Conservation (phyloP, 2,329 filamentous ascomycete species). For the Leptographium radiaticola region DNA sequence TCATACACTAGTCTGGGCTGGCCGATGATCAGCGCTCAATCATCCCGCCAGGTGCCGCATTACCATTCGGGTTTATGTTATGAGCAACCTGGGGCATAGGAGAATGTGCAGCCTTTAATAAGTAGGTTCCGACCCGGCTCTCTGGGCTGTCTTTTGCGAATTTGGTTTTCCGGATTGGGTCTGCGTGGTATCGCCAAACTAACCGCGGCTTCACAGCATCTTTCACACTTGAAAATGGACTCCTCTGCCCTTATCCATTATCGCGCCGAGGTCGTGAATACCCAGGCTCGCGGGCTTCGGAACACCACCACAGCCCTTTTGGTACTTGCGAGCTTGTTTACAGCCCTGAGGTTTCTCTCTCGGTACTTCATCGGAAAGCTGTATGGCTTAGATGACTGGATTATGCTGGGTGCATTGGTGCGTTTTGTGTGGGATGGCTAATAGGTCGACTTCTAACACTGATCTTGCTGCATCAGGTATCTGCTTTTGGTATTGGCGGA, state of each 20-base stretch:
- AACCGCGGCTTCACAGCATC: neutral
- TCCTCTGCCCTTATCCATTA: neutral
- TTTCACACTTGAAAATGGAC: neutral
- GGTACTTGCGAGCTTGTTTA: constrained; percentile 1
- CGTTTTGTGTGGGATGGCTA: neutral
- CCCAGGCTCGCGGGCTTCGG: neutral
- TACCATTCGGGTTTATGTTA: neutral
- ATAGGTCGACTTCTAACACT: neutral
- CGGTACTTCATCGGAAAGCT: neutral
- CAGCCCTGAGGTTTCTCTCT: neutral
- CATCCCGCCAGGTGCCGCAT: too few relatives aligned
- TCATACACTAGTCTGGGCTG: neutral
- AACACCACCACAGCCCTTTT: constrained; percentile 1
- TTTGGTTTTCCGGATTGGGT: neutral
- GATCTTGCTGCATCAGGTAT: neutral
- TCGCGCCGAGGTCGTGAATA: neutral
- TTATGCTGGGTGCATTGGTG: constrained; percentile 1
- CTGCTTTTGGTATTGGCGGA: neutral
- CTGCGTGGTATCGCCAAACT: neutral
- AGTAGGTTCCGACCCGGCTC: neutral
- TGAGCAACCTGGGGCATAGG: neutral
- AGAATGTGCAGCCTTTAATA: neutral
- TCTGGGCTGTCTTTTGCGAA: neutral
- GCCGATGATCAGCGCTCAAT: neutral
- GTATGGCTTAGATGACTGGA: constrained; percentile 2